Conservation (phyloP, 768 basidiomycete genomes). For the Pseudohyphozyma bogoriensis region DNA sequence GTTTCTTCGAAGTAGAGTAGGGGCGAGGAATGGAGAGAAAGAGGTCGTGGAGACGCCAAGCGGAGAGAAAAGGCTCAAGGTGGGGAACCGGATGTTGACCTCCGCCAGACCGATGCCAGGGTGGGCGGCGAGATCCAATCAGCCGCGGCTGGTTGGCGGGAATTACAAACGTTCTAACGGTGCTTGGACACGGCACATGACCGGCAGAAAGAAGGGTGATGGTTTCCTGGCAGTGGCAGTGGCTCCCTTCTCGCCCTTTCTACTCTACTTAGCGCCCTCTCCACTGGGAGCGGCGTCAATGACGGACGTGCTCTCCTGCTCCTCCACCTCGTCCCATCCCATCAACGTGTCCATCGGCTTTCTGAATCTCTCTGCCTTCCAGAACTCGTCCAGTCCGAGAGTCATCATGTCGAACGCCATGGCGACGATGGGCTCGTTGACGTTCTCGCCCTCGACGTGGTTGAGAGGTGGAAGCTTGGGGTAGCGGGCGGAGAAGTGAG, state of each 20-base stretch:
- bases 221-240: neutral
- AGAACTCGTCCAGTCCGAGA: constrained; percentile 65
- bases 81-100: too few species aligned
- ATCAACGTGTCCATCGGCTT: constrained; percentile 51
- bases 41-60: too few species aligned
- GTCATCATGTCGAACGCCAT: constrained; percentile 73
- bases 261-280: neutral
- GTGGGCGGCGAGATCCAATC: too few species aligned
- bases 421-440: constrained; percentile 46
- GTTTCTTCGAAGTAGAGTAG: too few species aligned
- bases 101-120: too few species aligned
- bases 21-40: too few species aligned
- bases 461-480: constrained; percentile 64
- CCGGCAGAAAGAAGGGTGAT: too few species aligned
- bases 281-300: constrained; percentile 6
- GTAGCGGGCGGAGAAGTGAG: constrained; percentile 90
- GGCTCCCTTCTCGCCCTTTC: neutral
- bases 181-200: too few species aligned
- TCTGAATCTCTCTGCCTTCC: constrained; percentile 71
- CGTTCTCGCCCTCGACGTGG: constrained; percentile 22
- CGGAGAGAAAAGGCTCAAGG: too few species aligned
- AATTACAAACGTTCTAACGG: too few species aligned
- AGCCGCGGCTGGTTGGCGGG: too few species aligned
- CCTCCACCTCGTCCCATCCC: constrained; percentile 36
- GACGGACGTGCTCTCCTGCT: constrained; percentile 24